phyloP scores from a whole-genome alignment of 306 rosid species.

The Cucurbita argyrosperma region DNA sequence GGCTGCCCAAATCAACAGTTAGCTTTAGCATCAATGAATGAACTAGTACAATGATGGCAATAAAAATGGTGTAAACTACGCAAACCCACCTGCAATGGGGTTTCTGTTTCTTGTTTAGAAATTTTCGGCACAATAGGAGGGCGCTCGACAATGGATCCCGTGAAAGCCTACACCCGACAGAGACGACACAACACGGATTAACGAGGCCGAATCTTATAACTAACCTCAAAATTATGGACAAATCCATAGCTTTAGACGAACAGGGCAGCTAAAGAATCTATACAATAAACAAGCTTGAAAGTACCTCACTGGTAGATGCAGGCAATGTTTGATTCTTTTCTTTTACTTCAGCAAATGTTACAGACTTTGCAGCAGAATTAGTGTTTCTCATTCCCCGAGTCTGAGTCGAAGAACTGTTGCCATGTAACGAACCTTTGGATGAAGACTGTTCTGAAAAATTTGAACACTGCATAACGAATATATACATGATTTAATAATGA shows the following conservation, averaged over 20 bases:
- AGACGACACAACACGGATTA: not conserved
- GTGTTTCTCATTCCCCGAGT: not conserved
- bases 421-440: not conserved
- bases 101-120: conserved; percentile 25
- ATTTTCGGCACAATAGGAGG: conserved; percentile 17
- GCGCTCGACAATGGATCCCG: conserved; percentile 71
- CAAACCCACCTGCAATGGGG: conserved; percentile 38
- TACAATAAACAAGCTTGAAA: not conserved
- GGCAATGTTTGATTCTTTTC: conserved; percentile 27
- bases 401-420: not conserved
- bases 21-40: not conserved
- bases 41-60: not conserved
- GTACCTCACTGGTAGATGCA: conserved; percentile 40
- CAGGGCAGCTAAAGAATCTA: not conserved
- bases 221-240: not conserved
- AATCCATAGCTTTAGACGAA: not conserved
- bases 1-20: conserved; percentile 23
- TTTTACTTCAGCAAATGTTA: conserved; percentile 17
- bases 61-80: not conserved
- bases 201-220: not conserved
- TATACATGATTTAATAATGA: conserved; percentile 1
- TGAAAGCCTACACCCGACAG: conserved; percentile 51
- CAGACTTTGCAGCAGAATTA: conserved; percentile 17
- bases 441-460: conserved; percentile 38
- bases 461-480: conserved; percentile 22